Conservation (phyloP, 1,284 basidiomycete species). For the Fistulina hepatica region DNA sequence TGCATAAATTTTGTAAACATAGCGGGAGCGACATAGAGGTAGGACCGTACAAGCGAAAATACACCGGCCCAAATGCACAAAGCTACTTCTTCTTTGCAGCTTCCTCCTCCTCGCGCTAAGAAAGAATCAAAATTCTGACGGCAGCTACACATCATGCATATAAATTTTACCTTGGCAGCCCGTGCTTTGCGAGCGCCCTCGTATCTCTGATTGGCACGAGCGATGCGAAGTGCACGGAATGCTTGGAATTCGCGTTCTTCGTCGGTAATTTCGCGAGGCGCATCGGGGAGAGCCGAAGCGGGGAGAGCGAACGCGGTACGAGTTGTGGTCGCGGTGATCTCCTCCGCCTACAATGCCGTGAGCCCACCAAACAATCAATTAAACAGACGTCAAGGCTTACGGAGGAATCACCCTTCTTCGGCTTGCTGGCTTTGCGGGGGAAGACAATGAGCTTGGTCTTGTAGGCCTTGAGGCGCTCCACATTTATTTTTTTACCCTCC, state of each 20-base stretch:
- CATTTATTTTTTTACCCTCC: slow-evolving; percentile 94
- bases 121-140: slow-evolving; percentile 6
- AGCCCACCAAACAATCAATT: slow-evolving; percentile 1
- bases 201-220: slow-evolving; percentile 77
- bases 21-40: slow-evolving; percentile 28
- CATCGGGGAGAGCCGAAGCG: slow-evolving; percentile 59
- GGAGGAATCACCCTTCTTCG: slow-evolving; percentile 89
- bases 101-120: slow-evolving; percentile 85
- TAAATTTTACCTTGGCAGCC: slow-evolving; percentile 58
- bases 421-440: slow-evolving; percentile 92
- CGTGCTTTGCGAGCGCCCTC: slow-evolving; percentile 81
- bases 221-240: slow-evolving; percentile 81
- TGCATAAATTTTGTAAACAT: too few species aligned
- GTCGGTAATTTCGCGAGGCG: slow-evolving; percentile 86
- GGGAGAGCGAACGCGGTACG: slow-evolving; percentile 55
- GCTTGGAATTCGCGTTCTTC: slow-evolving; percentile 89
- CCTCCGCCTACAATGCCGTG: slow-evolving; percentile 54
- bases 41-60: slow-evolving; percentile 24
- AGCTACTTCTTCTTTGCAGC: slow-evolving; percentile 91
- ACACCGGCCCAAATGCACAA: slow-evolving; percentile 24
- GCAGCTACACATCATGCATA: slow-evolving; percentile 1
- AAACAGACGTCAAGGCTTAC: slow-evolving; percentile 37
- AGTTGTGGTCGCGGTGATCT: slow-evolving; percentile 64
- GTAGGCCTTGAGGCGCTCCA: slow-evolving; percentile 93
- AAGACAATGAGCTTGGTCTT: slow-evolving; percentile 82